phyloP scores from a whole-genome alignment of 805 yeast species.

The Starmera amethionina region DNA sequence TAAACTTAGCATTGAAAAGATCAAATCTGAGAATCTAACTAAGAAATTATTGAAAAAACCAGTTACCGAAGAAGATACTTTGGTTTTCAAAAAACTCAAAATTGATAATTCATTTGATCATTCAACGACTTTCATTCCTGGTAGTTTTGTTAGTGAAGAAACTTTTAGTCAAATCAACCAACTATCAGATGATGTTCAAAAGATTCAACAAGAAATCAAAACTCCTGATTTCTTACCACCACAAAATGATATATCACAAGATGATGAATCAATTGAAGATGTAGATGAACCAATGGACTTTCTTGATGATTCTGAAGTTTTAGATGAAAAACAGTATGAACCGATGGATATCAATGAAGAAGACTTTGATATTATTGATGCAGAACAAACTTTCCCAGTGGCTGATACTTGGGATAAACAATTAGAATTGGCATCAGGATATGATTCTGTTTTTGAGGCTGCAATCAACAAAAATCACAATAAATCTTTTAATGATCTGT shows the following conservation, averaged over 20 bases:
- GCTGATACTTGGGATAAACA: slow-evolving; percentile 60
- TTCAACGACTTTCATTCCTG: slow-evolving; percentile 15
- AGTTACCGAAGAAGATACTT: slow-evolving; percentile 16
- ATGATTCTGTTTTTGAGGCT: slow-evolving; percentile 13
- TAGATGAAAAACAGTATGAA: slow-evolving; percentile 60
- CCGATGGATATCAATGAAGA: slow-evolving; percentile 42
- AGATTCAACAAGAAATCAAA: slow-evolving; percentile 1
- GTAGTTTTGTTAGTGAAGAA: slow-evolving; percentile 14
- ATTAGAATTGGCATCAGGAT: slow-evolving; percentile 35
- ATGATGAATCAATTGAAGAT: slow-evolving; percentile 2
- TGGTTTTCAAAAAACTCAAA: slow-evolving; percentile 23
- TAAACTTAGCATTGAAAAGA: too few relatives aligned
- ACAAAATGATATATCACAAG: slow-evolving; percentile 2
- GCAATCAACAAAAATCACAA: slow-evolving; percentile 4
- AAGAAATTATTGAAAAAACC: neutral
- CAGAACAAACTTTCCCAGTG: slow-evolving; percentile 35
- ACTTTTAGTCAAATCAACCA: neutral
- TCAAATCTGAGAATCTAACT: neutral
- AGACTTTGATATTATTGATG: slow-evolving; percentile 35
- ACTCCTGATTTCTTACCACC: slow-evolving; percentile 1
- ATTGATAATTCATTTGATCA: slow-evolving; percentile 14
- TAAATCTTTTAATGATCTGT: slow-evolving; percentile 14
- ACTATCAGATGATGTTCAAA: too few relatives aligned
- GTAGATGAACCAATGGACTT: slow-evolving; percentile 6
- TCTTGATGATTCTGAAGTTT: slow-evolving; percentile 24